Evolutionary conservation across 805 yeast species (phyloP).

Genomic region (Ogataea methanolica): DNA sequence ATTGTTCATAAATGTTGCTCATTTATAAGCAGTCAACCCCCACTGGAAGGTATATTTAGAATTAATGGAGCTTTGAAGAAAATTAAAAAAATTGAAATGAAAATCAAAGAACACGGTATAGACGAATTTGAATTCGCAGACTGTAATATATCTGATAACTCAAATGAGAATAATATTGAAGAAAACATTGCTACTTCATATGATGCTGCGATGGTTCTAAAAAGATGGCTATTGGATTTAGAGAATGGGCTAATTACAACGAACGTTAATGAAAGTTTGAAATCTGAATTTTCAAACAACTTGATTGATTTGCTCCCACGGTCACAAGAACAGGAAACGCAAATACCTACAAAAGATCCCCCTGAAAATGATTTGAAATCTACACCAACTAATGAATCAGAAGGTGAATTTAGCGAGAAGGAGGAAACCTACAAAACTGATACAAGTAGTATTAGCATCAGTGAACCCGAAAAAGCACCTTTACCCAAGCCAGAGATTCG

Average conservation of each 20-base stretch:
- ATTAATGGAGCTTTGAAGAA: conserved; percentile 33
- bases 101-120: conserved; percentile 20
- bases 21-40: conserved; percentile 19
- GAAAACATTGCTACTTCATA: conserved; percentile 22
- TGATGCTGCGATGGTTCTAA: conserved; percentile 34
- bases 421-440: too few relatives aligned
- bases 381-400: too few relatives aligned
- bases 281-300: conserved; percentile 9
- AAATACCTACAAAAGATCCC: too few relatives aligned
- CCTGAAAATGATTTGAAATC: too few relatives aligned
- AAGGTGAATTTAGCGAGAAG: too few relatives aligned
- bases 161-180: conserved; percentile 8
- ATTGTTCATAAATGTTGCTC: conserved; percentile 30
- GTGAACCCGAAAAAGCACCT: too few relatives aligned
- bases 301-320: too few relatives aligned
- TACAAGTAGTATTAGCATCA: too few relatives aligned
- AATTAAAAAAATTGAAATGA: conserved; percentile 26
- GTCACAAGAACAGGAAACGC: too few relatives aligned
- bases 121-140: conserved; percentile 14
- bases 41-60: conserved; percentile 33
- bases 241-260: conserved; percentile 27
- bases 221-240: conserved; percentile 31
- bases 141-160: conserved; percentile 9
- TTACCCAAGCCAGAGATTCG: neutral
- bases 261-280: conserved; percentile 18